phyloP scores from a whole-genome alignment of 495 filamentous ascomycete species.

The Massariosphaeria phaeospora region DNA sequence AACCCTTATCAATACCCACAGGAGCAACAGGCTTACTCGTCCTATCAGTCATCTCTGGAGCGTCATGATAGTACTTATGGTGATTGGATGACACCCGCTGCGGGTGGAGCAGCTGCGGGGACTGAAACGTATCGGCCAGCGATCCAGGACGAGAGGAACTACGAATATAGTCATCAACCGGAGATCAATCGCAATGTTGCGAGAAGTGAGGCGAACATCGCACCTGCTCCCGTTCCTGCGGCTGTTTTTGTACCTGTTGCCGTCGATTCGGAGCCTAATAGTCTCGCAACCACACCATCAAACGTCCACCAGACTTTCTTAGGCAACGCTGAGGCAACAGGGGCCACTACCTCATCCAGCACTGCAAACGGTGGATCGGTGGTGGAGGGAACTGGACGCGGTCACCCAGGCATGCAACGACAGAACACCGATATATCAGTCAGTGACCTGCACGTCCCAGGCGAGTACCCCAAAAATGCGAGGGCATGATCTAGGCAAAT shows the following conservation, averaged over 20 bases:
- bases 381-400: constrained; percentile 26
- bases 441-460: constrained; percentile 40
- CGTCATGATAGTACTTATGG: constrained; percentile 37
- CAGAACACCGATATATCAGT: constrained; percentile 40
- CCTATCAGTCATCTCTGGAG: background rate
- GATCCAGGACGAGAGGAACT: no score
- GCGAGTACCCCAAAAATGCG: constrained; percentile 40
- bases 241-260: background rate
- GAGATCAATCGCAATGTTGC: no score
- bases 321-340: constrained; percentile 22
- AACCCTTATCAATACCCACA: constrained; percentile 7
- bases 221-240: background rate
- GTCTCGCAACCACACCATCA: constrained; percentile 21
- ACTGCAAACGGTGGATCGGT: constrained; percentile 13
- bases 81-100: constrained; percentile 42
- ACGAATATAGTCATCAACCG: no score
- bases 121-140: constrained; percentile 30
- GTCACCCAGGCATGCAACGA: constrained; percentile 34
- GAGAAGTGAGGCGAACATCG: no score
- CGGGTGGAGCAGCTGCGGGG: constrained; percentile 36
- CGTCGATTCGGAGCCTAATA: constrained; percentile 10
- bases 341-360: constrained; percentile 13
- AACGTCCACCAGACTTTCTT: constrained; percentile 22
- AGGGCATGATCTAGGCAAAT: no score
- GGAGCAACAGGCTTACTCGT: background rate